phyloP scores from a whole-genome alignment of 257 asterid species.

The Echites panduratus region DNA sequence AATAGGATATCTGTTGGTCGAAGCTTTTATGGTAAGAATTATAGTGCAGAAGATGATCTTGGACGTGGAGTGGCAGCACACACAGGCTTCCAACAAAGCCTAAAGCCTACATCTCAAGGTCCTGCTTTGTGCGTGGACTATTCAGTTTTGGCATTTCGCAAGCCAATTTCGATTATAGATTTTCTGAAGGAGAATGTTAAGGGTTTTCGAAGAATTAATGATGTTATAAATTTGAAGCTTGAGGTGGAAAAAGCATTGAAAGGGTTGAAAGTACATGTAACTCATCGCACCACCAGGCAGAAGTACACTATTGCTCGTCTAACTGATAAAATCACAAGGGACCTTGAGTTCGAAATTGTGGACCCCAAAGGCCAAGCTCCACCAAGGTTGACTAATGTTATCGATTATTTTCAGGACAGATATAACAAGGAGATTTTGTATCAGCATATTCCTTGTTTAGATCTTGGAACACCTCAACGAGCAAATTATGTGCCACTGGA shows the following conservation, averaged over 20 bases:
- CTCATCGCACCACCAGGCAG: slow-evolving; percentile 52
- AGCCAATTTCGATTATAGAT: slow-evolving; percentile 44
- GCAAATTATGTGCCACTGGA: slow-evolving; percentile 60
- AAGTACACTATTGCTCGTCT: slow-evolving; percentile 41
- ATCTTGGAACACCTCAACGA: slow-evolving; percentile 39
- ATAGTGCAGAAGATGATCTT: slow-evolving; percentile 28
- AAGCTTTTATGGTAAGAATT: slow-evolving; percentile 35
- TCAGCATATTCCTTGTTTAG: slow-evolving; percentile 50
- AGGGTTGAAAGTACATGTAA: slow-evolving; percentile 62
- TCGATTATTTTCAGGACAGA: slow-evolving; percentile 46
- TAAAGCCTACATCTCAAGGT: slow-evolving; percentile 58
- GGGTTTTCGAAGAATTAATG: slow-evolving; percentile 19
- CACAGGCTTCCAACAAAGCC: slow-evolving; percentile 53
- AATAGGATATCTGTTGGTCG: slow-evolving; percentile 35
- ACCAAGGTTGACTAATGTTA: slow-evolving; percentile 20
- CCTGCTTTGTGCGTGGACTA: slow-evolving; percentile 52
- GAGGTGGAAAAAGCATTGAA: slow-evolving; percentile 23
- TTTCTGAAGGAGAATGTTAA: slow-evolving; percentile 30
- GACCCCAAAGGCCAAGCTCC: slow-evolving; percentile 45
- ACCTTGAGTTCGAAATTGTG: slow-evolving; percentile 22
- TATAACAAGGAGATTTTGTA: slow-evolving; percentile 36
- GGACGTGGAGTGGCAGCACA: slow-evolving; percentile 43
- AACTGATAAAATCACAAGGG: slow-evolving; percentile 13
- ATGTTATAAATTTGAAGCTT: slow-evolving; percentile 5
- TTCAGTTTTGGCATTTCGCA: slow-evolving; percentile 44